Evolutionary conservation across 2,329 filamentous ascomycete species (phyloP).

Genomic region (Neofusicoccum sp.): DNA sequence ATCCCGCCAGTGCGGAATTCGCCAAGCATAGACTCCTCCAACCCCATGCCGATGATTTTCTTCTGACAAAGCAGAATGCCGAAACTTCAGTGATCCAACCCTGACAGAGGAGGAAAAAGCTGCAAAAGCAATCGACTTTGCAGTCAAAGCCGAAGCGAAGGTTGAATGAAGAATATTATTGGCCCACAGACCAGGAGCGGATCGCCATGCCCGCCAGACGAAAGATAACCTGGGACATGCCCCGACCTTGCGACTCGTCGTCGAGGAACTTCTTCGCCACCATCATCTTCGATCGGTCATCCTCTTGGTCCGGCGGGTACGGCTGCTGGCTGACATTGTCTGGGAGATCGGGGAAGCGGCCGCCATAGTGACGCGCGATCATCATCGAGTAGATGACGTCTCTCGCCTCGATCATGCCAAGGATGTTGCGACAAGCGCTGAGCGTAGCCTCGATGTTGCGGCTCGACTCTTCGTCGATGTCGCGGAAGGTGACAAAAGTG

Average conservation of each 20-base stretch:
- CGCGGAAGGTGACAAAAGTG: slow-evolving; percentile 65
- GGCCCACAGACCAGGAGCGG: slow-evolving; percentile 38
- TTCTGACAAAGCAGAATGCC: slow-evolving; percentile 16
- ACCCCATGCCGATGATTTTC: slow-evolving; percentile 17
- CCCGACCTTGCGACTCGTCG: slow-evolving; percentile 41
- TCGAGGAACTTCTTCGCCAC: slow-evolving; percentile 50
- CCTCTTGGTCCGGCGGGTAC: slow-evolving; percentile 32
- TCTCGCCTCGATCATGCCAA: slow-evolving; percentile 80
- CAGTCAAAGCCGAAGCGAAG: background rate
- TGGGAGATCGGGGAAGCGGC: slow-evolving; percentile 51
- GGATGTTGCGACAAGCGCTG: slow-evolving; percentile 62
- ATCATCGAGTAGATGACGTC: slow-evolving; percentile 90
- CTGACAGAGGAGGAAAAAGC: slow-evolving; percentile 12
- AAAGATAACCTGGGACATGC: slow-evolving; percentile 49
- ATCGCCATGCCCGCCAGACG: slow-evolving; percentile 51
- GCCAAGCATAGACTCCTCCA: slow-evolving; percentile 12
- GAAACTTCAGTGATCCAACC: slow-evolving; percentile 14
- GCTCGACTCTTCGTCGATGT: slow-evolving; percentile 57
- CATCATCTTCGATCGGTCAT: slow-evolving; percentile 43
- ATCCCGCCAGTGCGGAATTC: background rate
- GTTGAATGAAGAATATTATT: background rate
- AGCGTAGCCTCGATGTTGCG: slow-evolving; percentile 66
- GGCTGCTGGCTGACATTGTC: slow-evolving; percentile 33
- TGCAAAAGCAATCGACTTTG: background rate
- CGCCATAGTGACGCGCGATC: slow-evolving; percentile 71